These are phyloP conservation scores for Talaromyces islandicus DNA, from an alignment of 2,329 filamentous ascomycete species.

Conservation along the genomic window DNA sequence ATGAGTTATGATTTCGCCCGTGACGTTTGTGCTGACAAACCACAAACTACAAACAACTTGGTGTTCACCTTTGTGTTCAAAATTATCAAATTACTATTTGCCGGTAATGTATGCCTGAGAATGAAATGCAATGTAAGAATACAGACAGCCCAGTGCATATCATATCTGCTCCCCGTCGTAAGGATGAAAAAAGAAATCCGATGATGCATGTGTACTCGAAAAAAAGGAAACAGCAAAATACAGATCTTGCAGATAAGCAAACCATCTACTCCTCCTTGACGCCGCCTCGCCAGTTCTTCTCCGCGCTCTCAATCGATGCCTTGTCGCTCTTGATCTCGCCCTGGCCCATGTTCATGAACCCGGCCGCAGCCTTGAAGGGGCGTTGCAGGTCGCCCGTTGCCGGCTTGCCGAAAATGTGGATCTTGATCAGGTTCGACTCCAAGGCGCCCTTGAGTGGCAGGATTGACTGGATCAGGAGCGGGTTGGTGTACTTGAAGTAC, in stretches of 20 bases:
- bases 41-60: not conserved
- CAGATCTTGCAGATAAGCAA: not conserved
- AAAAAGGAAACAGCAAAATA: not conserved
- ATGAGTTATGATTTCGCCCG: not conserved
- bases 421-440: constrained; percentile 94
- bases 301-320: constrained; percentile 57
- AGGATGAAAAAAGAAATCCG: not conserved
- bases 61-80: not conserved
- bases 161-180: not conserved
- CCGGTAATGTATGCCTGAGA: not conserved
- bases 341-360: constrained; percentile 70
- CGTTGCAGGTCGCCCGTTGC: constrained; percentile 88
- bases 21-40: not conserved
- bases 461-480: constrained; percentile 95
- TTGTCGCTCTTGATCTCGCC: constrained; percentile 81
- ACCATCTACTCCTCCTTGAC: constrained; percentile 44
- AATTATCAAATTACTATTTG: not conserved
- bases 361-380: constrained; percentile 82
- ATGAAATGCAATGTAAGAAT: not conserved
- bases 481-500: constrained; percentile 99
- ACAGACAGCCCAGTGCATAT: not conserved
- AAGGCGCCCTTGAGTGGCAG: constrained; percentile 94
- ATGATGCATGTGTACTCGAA: not conserved
- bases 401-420: constrained; percentile 81
- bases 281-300: constrained; percentile 45